Evolutionary conservation across 108 stramenopile genomes (phyloP).

Genomic region (Fistulifera solaris): DNA sequence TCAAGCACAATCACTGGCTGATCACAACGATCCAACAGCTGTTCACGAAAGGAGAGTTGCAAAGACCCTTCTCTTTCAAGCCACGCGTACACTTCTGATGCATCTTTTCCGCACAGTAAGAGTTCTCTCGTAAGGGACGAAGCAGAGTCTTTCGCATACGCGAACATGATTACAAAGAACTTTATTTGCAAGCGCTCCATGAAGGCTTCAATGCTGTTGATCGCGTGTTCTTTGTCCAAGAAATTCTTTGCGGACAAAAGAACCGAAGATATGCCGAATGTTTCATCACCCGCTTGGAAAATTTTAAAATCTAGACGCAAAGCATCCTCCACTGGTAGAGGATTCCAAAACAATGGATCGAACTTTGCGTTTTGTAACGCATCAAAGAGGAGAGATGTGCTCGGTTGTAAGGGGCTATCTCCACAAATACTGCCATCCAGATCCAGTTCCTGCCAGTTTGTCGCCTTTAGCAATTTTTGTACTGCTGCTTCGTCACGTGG

Average conservation of each 20-base stretch:
- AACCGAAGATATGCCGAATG: constrained; percentile 65
- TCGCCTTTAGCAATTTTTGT: constrained; percentile 18
- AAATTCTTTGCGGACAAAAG: constrained; percentile 42
- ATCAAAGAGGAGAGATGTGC: constrained; percentile 43
- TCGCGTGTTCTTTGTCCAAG: constrained; percentile 21
- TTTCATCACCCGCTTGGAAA: constrained; percentile 19
- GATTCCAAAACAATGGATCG: constrained; percentile 57
- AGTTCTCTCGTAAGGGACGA: constrained; percentile 12
- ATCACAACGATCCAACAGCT: background rate
- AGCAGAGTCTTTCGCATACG: constrained; percentile 18
- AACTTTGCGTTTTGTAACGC: constrained; percentile 56
- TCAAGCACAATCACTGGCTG: constrained; percentile 19
- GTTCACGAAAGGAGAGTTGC: background rate
- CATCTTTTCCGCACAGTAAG: constrained; percentile 5
- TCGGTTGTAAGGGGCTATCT: constrained; percentile 4
- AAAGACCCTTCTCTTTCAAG: background rate
- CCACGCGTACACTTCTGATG: background rate
- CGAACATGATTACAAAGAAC: constrained; percentile 44
- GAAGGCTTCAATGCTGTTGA: constrained; percentile 17
- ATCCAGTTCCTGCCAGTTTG: constrained; percentile 2
- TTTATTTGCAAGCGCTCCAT: constrained; percentile 18
- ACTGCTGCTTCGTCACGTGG: constrained; percentile 54
- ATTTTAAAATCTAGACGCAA: constrained; percentile 65
- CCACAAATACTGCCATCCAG: background rate
- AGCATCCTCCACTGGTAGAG: constrained; percentile 36